Evolutionary conservation across 352 stramenopile species (phyloP).

Genomic region (Sclerospora graminicola): DNA sequence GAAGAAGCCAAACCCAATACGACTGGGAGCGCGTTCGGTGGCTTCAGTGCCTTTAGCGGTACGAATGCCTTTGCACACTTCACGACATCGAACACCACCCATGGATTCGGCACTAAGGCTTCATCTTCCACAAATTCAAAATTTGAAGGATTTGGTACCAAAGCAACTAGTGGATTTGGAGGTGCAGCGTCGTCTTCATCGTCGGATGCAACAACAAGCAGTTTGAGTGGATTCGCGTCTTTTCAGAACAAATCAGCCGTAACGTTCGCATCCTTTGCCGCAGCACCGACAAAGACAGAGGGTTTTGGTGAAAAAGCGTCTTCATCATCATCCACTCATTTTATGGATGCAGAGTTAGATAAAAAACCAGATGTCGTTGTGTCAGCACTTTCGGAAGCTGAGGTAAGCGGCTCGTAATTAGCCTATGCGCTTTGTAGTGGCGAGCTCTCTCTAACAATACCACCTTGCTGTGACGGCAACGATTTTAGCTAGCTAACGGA

Average conservation of each 20-base stretch:
- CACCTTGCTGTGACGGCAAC: conserved; percentile 1
- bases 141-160: conserved; percentile 3
- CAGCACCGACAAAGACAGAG: conserved; percentile 24
- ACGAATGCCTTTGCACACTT: conserved; percentile 42
- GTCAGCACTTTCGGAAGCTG: conserved; percentile 47
- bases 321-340: conserved; percentile 22
- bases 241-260: conserved; percentile 33
- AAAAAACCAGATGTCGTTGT: conserved; percentile 45
- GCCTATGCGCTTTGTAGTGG: background rate
- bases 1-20: conserved; percentile 13
- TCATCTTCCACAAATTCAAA: conserved; percentile 5
- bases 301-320: conserved; percentile 32
- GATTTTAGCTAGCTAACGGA: conserved; percentile 44
- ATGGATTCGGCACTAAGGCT: conserved; percentile 17
- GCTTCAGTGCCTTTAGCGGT: conserved; percentile 41
- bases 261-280: conserved; percentile 52
- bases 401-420: conserved; percentile 24
- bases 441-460: conserved; percentile 3
- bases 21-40: conserved; percentile 32
- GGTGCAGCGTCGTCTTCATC: conserved; percentile 4
- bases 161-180: conserved; percentile 15
- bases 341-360: conserved; percentile 35
- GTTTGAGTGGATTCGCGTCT: conserved; percentile 39
- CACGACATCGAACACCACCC: conserved; percentile 10
- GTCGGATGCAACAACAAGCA: conserved; percentile 5